Evolutionary conservation across 2,329 filamentous ascomycete genomes (phyloP), one percentile per base, ranked within the genome.

Genomic region (Aureobasidium sp.): DNA sequence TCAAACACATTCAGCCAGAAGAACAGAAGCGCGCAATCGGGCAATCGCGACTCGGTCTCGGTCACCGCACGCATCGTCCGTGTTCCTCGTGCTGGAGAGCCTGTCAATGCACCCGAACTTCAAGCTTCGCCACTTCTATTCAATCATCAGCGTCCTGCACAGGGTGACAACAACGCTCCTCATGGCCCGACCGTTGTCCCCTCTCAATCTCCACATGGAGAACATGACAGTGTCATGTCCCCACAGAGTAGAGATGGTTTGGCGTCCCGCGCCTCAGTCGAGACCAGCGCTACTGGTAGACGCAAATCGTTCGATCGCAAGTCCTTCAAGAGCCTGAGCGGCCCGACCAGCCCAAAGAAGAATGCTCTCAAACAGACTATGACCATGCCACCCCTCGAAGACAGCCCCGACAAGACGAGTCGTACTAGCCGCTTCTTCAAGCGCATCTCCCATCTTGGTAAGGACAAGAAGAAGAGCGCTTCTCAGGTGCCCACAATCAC

Each of bases 31-130:
- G 49, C 37, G 10, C 59, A 55, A 16, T 58, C 66, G 9, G 72
- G 73, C 49, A 76, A 76, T 63, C 82, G 86, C 5, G 90, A 92
- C 68, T 92, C 90, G 0, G 85, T 96, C n/a, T 92, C 91, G 49
- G 91, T 96, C 11, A 94, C 89, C 21, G 90, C 92, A 53, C 85
- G 87, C 57, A 96, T 96, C 65, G 78, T 96, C 41, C 85, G 90
- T 51, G 88, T 89, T 66, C 78, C 81, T 10, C 69, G 64, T 9
- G 42, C 54, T 16, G 27, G 42, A 30, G 41, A 58, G 29, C 45
- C 37, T 66, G 39, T 66, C 66, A 27, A 68, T 67, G 67, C 83
- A 85, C 66, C 75, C 82, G 78, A 80, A 66, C 71, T 82, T 63
- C 75, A 84, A 73, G 70, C 81, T 76, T 79, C 81, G 72, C 69